Evolutionary conservation across 345 rosid genomes (phyloP).

Genomic region (Raphanus sativus): DNA sequence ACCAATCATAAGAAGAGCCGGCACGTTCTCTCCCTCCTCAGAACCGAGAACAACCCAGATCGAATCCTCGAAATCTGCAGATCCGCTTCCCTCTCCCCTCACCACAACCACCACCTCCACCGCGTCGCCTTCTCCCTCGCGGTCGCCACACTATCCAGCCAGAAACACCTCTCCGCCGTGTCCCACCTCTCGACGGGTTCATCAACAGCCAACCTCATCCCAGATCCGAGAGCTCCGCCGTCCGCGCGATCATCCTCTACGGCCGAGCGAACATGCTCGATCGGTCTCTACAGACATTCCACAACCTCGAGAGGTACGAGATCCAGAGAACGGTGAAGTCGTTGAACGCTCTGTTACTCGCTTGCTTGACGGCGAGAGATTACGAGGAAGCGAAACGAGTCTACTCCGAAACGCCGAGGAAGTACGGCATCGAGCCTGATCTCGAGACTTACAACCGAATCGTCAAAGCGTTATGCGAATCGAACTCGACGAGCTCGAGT

Average conservation of each 20-base stretch:
- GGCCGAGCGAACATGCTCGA: slow-evolving; percentile 80
- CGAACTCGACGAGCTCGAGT: slow-evolving; percentile 53
- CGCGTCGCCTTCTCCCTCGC: slow-evolving; percentile 72
- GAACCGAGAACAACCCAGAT: slow-evolving; percentile 60
- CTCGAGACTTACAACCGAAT: slow-evolving; percentile 61
- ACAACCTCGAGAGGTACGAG: slow-evolving; percentile 46
- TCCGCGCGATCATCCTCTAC: slow-evolving; percentile 65
- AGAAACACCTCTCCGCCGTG: slow-evolving; percentile 51
- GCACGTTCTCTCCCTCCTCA: slow-evolving; percentile 69
- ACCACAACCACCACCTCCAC: slow-evolving; percentile 45
- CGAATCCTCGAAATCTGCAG: slow-evolving; percentile 78
- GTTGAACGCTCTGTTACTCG: slow-evolving; percentile 64
- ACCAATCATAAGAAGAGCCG: slow-evolving; percentile 58
- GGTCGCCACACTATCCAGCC: slow-evolving; percentile 51
- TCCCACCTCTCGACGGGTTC: slow-evolving; percentile 62
- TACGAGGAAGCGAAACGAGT: slow-evolving; percentile 55
- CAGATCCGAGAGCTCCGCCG: slow-evolving; percentile 53
- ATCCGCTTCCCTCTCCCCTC: slow-evolving; percentile 62
- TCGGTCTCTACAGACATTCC: slow-evolving; percentile 58
- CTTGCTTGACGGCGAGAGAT: slow-evolving; percentile 59
- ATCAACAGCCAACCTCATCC: slow-evolving; percentile 55
- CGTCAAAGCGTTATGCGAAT: slow-evolving; percentile 59
- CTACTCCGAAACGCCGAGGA: slow-evolving; percentile 57
- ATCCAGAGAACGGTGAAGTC: slow-evolving; percentile 52
- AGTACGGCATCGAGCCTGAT: slow-evolving; percentile 53